phyloP scores from a whole-genome alignment of 768 basidiomycete species.

The Boletus speciosus region DNA sequence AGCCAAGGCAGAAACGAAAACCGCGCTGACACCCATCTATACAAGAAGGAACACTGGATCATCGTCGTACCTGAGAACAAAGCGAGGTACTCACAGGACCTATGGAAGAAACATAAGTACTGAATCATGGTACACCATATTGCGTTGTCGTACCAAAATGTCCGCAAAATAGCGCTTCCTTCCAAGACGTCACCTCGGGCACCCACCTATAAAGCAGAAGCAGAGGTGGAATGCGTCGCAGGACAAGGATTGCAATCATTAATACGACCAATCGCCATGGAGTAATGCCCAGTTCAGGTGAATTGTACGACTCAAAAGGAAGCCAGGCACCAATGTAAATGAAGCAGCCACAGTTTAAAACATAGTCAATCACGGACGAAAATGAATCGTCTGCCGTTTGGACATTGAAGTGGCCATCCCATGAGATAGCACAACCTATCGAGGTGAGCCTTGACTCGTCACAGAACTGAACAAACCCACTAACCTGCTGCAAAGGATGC shows the following conservation, averaged over 20 bases:
- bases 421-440: slow-evolving; percentile 81
- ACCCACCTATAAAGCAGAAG: slow-evolving; percentile 77
- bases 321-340: slow-evolving; percentile 88
- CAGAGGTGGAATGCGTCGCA: slow-evolving; percentile 81
- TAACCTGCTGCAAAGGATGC: slow-evolving; percentile 83
- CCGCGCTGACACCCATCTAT: slow-evolving; percentile 88
- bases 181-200: slow-evolving; percentile 82
- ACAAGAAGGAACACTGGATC: not conserved
- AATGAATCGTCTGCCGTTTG: slow-evolving; percentile 85
- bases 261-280: slow-evolving; percentile 73
- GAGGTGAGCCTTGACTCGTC: not conserved
- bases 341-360: slow-evolving; percentile 79
- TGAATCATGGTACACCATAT: not conserved
- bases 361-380: slow-evolving; percentile 85
- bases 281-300: slow-evolving; percentile 53
- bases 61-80: not conserved
- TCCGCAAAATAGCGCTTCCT: slow-evolving; percentile 86
- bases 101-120: slow-evolving; percentile 19
- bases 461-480: slow-evolving; percentile 3
- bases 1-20: slow-evolving; percentile 83
- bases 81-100: slow-evolving; percentile 47
- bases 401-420: slow-evolving; percentile 81
- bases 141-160: slow-evolving; percentile 66
- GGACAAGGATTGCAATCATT: slow-evolving; percentile 59
- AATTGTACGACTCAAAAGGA: slow-evolving; percentile 58